Percentiles rank a stretch among this genome's conserved stretches.
These are phyloP conservation scores for Boletus subparvulus DNA, from an alignment of 768 basidiomycete genomes.

Conservation along the genomic window DNA sequence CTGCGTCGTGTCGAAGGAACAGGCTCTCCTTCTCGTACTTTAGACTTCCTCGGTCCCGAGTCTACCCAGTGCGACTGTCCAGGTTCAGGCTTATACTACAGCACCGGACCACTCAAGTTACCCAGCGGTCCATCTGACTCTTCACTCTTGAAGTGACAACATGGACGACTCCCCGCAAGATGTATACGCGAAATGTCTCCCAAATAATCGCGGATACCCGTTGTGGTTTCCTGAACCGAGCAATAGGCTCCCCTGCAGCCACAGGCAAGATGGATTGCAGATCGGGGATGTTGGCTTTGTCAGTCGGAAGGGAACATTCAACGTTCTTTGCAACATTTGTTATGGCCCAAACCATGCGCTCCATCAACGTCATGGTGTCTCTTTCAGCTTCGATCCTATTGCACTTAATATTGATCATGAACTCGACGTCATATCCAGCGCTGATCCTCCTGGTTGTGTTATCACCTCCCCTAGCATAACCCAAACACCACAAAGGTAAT, in stretches of 20 bases:
- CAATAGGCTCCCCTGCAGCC: conserved; percentile 18
- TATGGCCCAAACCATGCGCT: not conserved
- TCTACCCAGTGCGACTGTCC: no score
- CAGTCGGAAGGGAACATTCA: conserved; percentile 23
- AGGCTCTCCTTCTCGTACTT: no score
- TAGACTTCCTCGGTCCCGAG: no score
- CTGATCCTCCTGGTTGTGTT: not conserved
- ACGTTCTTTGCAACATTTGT: conserved; percentile 34
- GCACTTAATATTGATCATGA: not conserved
- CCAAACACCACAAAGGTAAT: not conserved
- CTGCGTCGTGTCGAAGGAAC: no score
- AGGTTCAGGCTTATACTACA: no score
- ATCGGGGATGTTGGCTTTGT: conserved; percentile 38
- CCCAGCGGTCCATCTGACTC: no score
- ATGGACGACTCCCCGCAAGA: not conserved
- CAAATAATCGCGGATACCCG: conserved; percentile 26
- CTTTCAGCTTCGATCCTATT: not conserved
- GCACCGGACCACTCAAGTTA: no score
- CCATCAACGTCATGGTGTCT: not conserved
- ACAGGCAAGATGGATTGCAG: conserved; percentile 24
- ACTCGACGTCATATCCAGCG: not conserved
- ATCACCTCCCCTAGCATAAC: not conserved
- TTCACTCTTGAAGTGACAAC: not conserved
- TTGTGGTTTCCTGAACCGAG: conserved; percentile 32
- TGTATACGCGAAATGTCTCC: conserved; percentile 11